Evolutionary conservation across 2,329 filamentous ascomycete genomes (phyloP).

Genomic region (Scedosporium apiospermum): DNA sequence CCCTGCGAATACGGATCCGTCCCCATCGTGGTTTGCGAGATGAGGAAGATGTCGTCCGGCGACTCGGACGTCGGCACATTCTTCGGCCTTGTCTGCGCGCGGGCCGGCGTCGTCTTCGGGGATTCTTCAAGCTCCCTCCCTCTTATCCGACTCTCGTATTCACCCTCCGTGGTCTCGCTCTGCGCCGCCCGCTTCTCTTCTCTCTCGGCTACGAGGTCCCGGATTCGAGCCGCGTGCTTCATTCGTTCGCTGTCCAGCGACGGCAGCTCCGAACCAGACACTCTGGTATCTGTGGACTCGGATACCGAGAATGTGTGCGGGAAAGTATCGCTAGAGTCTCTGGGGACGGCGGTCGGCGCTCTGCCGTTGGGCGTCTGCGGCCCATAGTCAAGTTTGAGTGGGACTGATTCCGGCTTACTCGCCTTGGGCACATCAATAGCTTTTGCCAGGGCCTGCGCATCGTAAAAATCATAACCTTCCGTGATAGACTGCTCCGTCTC

Average conservation of each 20-base stretch:
- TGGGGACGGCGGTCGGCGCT: not conserved
- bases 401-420: not conserved
- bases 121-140: conserved; percentile 19
- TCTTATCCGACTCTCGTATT: conserved; percentile 37
- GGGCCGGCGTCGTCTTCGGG: not conserved
- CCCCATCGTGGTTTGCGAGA: conserved; percentile 34
- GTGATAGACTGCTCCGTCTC: conserved; percentile 38
- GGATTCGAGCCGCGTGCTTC: conserved; percentile 2
- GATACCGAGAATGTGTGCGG: conserved; percentile 50
- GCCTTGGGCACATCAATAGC: conserved; percentile 32
- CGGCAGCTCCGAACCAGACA: conserved; percentile 14
- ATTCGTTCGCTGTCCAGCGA: conserved; percentile 4
- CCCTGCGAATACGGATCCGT: conserved; percentile 19
- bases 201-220: conserved; percentile 14
- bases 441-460: conserved; percentile 40
- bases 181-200: conserved; percentile 10
- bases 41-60: conserved; percentile 30
- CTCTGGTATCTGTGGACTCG: conserved; percentile 11
- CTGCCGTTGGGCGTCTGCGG: not conserved
- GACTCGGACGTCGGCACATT: conserved; percentile 17
- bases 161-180: conserved; percentile 22
- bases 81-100: not conserved
- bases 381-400: not conserved
- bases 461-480: conserved; percentile 59
- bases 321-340: conserved; percentile 49